Percentiles rank a stretch among this genome's conserved stretches.
Conservation (phyloP, 2,329 filamentous ascomycete species). For the Stachybotrys chartarum region DNA sequence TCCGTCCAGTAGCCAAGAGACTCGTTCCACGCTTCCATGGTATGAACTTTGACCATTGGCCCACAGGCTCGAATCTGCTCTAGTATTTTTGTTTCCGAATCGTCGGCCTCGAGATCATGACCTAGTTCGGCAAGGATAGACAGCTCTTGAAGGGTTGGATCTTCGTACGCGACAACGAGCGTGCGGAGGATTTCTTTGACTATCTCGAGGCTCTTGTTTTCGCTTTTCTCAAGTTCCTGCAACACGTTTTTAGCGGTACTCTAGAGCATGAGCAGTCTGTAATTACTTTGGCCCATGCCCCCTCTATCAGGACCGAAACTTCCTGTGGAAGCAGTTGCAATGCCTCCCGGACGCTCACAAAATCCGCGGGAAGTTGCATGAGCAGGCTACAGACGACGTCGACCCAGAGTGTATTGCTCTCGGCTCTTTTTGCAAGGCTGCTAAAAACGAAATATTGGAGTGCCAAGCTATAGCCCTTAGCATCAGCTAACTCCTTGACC, state of each 20-base stretch:
- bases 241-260: neutral
- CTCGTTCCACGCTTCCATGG: neutral
- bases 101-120: neutral
- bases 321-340: slow-evolving; percentile 4
- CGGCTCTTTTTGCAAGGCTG: neutral
- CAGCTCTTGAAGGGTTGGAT: slow-evolving; percentile 6
- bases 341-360: neutral
- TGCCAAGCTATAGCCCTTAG: neutral
- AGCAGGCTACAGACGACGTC: neutral
- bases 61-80: slow-evolving; percentile 5
- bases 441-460: neutral
- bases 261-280: neutral
- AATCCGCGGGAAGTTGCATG: neutral
- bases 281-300: slow-evolving; percentile 4
- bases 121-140: slow-evolving; percentile 5
- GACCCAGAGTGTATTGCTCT: neutral
- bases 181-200: slow-evolving; percentile 8
- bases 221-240: slow-evolving; percentile 3
- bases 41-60: slow-evolving; percentile 1
- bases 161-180: slow-evolving; percentile 5
- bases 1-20: neutral
- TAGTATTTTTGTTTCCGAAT: slow-evolving; percentile 5
- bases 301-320: slow-evolving; percentile 2
- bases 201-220: slow-evolving; percentile 3
- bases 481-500: neutral